Conservation (phyloP, 1,139 yeast genomes). For the Trichomonascaceae sp. region DNA sequence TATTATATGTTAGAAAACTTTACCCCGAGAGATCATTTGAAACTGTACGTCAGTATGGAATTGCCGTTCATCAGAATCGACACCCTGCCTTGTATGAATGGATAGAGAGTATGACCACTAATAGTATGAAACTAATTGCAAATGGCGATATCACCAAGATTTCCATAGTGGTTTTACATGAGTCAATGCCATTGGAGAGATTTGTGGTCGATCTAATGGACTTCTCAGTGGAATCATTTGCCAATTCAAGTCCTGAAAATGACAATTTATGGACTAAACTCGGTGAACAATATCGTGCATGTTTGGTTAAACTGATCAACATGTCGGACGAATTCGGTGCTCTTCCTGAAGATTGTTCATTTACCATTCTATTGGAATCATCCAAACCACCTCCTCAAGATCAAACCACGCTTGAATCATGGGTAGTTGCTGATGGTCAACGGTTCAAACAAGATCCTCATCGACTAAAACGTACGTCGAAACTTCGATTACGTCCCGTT, state of each 20-base stretch:
- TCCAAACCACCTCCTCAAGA: slow-evolving; percentile 9
- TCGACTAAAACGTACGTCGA: not conserved
- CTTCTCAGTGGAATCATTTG: slow-evolving; percentile 12
- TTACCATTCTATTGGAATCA: slow-evolving; percentile 24
- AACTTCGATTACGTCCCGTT: slow-evolving; percentile 22
- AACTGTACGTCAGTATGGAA: slow-evolving; percentile 30
- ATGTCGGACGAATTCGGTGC: slow-evolving; percentile 19
- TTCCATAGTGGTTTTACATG: slow-evolving; percentile 25
- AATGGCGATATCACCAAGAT: slow-evolving; percentile 23
- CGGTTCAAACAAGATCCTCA: slow-evolving; percentile 9
- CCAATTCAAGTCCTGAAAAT: not conserved
- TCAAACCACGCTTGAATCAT: slow-evolving; percentile 14
- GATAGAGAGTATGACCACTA: slow-evolving; percentile 30
- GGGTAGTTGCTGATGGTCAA: slow-evolving; percentile 27
- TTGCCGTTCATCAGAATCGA: slow-evolving; percentile 31
- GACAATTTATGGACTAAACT: slow-evolving; percentile 2
- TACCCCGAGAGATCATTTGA: slow-evolving; percentile 33
- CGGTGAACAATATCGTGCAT: slow-evolving; percentile 27
- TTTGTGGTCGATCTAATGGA: slow-evolving; percentile 29
- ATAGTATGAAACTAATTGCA: slow-evolving; percentile 24
- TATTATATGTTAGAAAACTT: slow-evolving; percentile 30
- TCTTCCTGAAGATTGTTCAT: slow-evolving; percentile 20
- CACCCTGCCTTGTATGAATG: slow-evolving; percentile 36
- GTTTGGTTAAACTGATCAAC: slow-evolving; percentile 22
- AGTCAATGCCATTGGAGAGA: slow-evolving; percentile 28